Evolutionary conservation across 495 filamentous ascomycete species (phyloP).

Genomic region (Xylona heveae): DNA sequence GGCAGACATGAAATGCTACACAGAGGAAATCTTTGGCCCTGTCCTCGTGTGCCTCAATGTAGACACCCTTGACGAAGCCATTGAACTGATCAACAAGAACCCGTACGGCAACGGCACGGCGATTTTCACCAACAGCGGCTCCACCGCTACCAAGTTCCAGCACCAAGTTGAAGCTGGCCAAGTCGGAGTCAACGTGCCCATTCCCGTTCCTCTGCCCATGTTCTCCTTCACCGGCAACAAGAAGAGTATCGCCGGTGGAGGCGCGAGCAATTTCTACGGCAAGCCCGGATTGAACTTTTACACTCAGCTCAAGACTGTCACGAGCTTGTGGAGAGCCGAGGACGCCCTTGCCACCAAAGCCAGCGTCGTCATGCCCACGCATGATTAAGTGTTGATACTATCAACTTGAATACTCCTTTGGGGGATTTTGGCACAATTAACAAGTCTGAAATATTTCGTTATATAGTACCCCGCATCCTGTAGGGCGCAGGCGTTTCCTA

Average conservation of each 20-base stretch:
- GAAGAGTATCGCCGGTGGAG: conserved; percentile 82
- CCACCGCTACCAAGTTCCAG: conserved; percentile 40
- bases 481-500: too few species aligned
- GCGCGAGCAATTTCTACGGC: conserved; percentile 89
- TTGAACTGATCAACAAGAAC: conserved; percentile 42
- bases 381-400: conserved; percentile 20
- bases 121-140: conserved; percentile 42
- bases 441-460: too few species aligned
- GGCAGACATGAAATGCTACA: conserved; percentile 83
- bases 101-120: conserved; percentile 52
- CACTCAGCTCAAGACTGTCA: conserved; percentile 95
- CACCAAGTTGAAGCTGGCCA: conserved; percentile 38
- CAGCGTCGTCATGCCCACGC: conserved; percentile 84
- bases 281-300: conserved; percentile 84
- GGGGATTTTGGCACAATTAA: too few species aligned
- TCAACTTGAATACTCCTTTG: too few species aligned
- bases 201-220: conserved; percentile 75
- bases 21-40: conserved; percentile 91
- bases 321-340: conserved; percentile 69
- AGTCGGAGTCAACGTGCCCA: conserved; percentile 24
- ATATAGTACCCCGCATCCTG: too few species aligned
- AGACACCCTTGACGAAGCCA: conserved; percentile 62
- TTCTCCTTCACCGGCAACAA: conserved; percentile 98
- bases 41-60: conserved; percentile 75
- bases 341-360: conserved; percentile 69